These are phyloP conservation scores for Aspergillaceae sp. DNA, from an alignment of 2,329 filamentous ascomycete species.

Conservation along the genomic window DNA sequence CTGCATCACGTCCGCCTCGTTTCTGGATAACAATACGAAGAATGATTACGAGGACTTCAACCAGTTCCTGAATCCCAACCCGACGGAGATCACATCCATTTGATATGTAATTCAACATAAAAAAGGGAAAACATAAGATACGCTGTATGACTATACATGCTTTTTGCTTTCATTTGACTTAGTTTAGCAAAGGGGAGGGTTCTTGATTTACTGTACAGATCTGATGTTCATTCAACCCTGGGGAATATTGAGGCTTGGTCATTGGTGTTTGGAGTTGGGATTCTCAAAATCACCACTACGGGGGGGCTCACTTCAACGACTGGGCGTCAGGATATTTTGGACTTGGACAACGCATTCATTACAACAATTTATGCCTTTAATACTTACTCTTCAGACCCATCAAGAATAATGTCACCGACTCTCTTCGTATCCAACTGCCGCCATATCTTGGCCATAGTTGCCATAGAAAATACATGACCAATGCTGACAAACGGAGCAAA, in stretches of 20 bases:
- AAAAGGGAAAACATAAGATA: constrained; percentile 8
- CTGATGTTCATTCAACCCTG: constrained; percentile 6
- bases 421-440: too few species aligned
- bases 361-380: too few species aligned
- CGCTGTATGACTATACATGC: constrained; percentile 26
- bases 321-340: neutral
- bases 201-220: constrained; percentile 1
- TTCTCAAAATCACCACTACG: too few species aligned
- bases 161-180: constrained; percentile 7
- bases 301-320: neutral
- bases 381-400: too few species aligned
- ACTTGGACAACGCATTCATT: neutral
- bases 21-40: constrained; percentile 18
- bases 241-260: constrained; percentile 3
- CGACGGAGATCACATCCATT: constrained; percentile 30
- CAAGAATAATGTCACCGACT: too few species aligned
- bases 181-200: constrained; percentile 3
- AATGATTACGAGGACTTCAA: constrained; percentile 33
- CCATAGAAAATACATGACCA: neutral
- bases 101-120: constrained; percentile 6
- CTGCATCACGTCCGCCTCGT: constrained; percentile 22
- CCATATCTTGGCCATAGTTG: too few species aligned
- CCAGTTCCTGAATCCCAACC: constrained; percentile 32
- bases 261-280: constrained; percentile 10
- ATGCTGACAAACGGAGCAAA: neutral